Conservation (phyloP, 2,329 filamentous ascomycete genomes). For the Calonectria ilicicola region DNA sequence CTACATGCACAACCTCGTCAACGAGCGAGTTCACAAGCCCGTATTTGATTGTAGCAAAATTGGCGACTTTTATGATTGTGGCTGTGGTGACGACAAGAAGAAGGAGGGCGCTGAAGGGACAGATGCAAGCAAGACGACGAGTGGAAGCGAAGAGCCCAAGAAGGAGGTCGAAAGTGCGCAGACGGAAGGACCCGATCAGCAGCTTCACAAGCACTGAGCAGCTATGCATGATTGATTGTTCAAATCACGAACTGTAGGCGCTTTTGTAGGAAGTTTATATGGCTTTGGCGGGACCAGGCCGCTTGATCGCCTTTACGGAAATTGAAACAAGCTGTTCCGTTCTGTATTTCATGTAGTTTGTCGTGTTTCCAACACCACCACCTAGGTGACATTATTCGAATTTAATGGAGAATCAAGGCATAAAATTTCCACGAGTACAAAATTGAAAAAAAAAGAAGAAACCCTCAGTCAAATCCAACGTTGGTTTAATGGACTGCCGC, state of each 20-base stretch:
- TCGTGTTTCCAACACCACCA: not conserved
- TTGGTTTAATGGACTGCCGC: slow-evolving; percentile 17
- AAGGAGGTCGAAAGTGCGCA: slow-evolving; percentile 40
- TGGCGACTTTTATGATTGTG: slow-evolving; percentile 79
- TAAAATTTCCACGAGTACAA: not conserved
- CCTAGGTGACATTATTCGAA: not conserved
- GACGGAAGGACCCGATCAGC: slow-evolving; percentile 27
- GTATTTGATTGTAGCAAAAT: slow-evolving; percentile 75
- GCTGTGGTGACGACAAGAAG: slow-evolving; percentile 72
- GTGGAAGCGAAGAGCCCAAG: slow-evolving; percentile 31
- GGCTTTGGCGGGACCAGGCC: slow-evolving; percentile 40
- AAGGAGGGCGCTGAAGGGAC: slow-evolving; percentile 34
- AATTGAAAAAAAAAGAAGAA: not conserved
- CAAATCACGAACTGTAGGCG: slow-evolving; percentile 9
- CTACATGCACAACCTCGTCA: slow-evolving; percentile 76
- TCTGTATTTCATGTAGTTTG: not conserved
- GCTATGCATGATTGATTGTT: slow-evolving; percentile 21
- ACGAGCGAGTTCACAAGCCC: slow-evolving; percentile 71
- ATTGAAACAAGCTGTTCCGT: slow-evolving; percentile 19
- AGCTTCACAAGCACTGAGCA: slow-evolving; percentile 36
- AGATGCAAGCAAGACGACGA: not conserved
- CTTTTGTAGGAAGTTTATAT: slow-evolving; percentile 6
- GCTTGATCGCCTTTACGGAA: slow-evolving; percentile 4
- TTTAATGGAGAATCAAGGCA: not conserved
- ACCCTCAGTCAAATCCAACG: not conserved